Evolutionary conservation across 129 eudicot species (phyloP).

Genomic region (Centrapalus pauciflorus): DNA sequence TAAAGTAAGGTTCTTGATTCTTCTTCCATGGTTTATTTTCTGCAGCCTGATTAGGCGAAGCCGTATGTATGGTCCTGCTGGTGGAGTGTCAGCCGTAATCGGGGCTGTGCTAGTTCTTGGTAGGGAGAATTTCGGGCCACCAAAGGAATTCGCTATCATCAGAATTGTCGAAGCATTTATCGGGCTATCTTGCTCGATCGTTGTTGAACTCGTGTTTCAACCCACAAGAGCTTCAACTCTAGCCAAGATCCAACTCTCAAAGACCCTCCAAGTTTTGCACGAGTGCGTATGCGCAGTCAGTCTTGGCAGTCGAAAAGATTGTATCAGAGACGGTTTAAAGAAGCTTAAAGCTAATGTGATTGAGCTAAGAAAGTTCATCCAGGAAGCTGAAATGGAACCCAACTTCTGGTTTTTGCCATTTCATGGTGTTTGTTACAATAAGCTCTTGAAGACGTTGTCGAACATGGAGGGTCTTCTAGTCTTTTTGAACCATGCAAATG

Average conservation of each 20-base stretch:
- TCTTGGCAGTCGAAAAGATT: slow-evolving; percentile 9
- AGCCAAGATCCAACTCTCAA: slow-evolving; percentile 61
- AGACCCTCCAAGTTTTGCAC: slow-evolving; percentile 32
- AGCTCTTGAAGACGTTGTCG: slow-evolving; percentile 45
- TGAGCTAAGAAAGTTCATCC: slow-evolving; percentile 53
- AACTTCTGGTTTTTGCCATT: slow-evolving; percentile 89
- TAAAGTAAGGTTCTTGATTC: slow-evolving; percentile 57
- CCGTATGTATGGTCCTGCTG: slow-evolving; percentile 84
- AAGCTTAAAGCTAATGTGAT: slow-evolving; percentile 38
- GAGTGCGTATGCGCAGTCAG: slow-evolving; percentile 28
- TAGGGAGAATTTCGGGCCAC: slow-evolving; percentile 55
- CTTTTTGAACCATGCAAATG: slow-evolving; percentile 43
- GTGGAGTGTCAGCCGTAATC: slow-evolving; percentile 81
- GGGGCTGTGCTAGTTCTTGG: slow-evolving; percentile 81
- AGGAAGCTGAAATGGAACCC: slow-evolving; percentile 87
- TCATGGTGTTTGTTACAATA: slow-evolving; percentile 43
- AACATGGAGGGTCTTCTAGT: slow-evolving; percentile 47
- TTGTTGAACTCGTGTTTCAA: slow-evolving; percentile 58
- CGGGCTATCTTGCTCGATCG: slow-evolving; percentile 65
- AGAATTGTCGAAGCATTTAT: slow-evolving; percentile 71
- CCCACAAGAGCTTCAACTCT: slow-evolving; percentile 77
- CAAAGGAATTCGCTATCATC: slow-evolving; percentile 76
- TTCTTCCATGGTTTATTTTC: slow-evolving; percentile 86
- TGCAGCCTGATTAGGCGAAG: slow-evolving; percentile 54
- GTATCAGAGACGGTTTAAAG: slow-evolving; percentile 22